phyloP scores from a whole-genome alignment of 352 stramenopile genomes.

The Pythium biforme region DNA sequence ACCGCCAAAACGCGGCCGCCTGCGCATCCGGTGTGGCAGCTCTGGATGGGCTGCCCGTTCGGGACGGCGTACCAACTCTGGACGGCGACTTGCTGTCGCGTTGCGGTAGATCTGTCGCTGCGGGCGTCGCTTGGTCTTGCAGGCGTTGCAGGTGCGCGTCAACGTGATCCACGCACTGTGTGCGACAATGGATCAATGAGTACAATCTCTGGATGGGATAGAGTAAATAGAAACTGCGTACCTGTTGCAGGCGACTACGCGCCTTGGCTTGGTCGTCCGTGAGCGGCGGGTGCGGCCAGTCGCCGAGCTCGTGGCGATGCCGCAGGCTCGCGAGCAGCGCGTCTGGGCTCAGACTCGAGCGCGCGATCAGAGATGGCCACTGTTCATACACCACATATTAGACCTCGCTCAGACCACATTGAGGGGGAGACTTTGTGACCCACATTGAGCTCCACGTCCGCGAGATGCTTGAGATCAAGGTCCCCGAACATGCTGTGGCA shows the following conservation, averaged over 20 bases:
- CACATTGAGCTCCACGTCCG: conserved; percentile 50
- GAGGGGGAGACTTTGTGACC: neutral
- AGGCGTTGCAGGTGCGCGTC: neutral
- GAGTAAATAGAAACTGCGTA: conserved; percentile 1
- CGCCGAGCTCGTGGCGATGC: conserved; percentile 52
- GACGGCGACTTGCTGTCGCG: neutral
- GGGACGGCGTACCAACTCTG: neutral
- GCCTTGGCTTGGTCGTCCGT: conserved; percentile 42
- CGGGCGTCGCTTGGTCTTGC: neutral
- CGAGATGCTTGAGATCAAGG: conserved; percentile 47
- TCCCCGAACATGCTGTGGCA: conserved; percentile 46
- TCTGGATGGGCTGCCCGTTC: neutral
- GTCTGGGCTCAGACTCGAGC: conserved; percentile 37
- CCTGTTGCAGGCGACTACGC: conserved; percentile 36
- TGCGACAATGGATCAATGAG: neutral
- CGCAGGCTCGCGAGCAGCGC: conserved; percentile 33
- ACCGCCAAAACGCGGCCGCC: neutral
- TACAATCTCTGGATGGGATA: neutral
- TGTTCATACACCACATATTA: conserved; percentile 9
- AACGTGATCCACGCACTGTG: conserved; percentile 12
- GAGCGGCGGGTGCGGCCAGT: conserved; percentile 48
- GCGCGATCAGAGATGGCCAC: conserved; percentile 50
- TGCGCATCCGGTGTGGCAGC: neutral
- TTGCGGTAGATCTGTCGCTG: neutral
- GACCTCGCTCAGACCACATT: neutral